Conservation (phyloP, 306 rosid genomes). For the Quercus engelmannii region DNA sequence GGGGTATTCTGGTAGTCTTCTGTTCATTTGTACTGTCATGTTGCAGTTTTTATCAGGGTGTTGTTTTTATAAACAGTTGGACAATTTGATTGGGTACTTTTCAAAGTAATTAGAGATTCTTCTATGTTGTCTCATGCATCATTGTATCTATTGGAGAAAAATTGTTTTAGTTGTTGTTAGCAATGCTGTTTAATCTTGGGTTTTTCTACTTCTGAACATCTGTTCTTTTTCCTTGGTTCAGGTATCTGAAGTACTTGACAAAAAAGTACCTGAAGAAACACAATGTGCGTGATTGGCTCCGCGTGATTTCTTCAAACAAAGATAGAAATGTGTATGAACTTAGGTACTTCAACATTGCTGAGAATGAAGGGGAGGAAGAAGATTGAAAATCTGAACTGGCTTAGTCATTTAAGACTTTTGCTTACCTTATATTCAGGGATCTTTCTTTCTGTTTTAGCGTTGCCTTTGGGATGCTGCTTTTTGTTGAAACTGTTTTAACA, state of each 20-base stretch:
- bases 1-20: background rate
- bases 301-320: constrained; percentile 60
- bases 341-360: constrained; percentile 66
- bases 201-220: background rate
- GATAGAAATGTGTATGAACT: constrained; percentile 54
- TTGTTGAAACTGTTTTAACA: constrained; percentile 5
- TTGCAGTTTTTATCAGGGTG: background rate
- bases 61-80: background rate
- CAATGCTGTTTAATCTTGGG: background rate
- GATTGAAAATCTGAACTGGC: constrained; percentile 18
- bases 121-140: background rate
- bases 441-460: background rate
- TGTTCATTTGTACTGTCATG: background rate
- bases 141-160: no score
- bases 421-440: constrained; percentile 1
- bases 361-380: constrained; percentile 61
- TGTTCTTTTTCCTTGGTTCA: constrained; percentile 16
- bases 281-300: constrained; percentile 64
- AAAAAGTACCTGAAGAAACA: constrained; percentile 60
- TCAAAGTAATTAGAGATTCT: background rate
- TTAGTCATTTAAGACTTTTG: background rate
- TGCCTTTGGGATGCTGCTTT: background rate
- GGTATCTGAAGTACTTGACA: constrained; percentile 56
- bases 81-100: background rate
- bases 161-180: background rate